Percentiles rank a stretch among this genome's conserved stretches.
Evolutionary conservation across 139 green algal genomes (phyloP).

Genomic region (Chlamydomonas applanata): DNA sequence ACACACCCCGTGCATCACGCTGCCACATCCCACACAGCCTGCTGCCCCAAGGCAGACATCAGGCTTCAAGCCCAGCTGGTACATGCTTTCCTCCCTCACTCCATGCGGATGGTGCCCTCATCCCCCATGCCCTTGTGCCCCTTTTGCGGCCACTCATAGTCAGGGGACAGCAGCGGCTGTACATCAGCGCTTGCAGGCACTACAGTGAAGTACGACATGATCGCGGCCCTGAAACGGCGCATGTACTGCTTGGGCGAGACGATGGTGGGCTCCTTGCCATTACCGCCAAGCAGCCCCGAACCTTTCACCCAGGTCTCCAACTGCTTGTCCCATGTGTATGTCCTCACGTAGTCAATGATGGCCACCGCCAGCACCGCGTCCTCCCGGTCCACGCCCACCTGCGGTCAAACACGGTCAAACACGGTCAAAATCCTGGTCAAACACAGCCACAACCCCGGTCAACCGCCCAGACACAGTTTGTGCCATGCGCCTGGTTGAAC

Average conservation of each 20-base stretch:
- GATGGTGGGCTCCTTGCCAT: constrained; percentile 85
- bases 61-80: no score
- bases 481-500: no score
- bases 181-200: constrained; percentile 59
- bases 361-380: constrained; percentile 76
- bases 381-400: constrained; percentile 51
- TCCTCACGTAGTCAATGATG: constrained; percentile 93
- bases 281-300: constrained; percentile 82
- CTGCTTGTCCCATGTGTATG: constrained; percentile 98
- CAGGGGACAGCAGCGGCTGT: constrained; percentile 46
- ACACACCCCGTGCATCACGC: no score
- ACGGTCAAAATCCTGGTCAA: background rate
- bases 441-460: background rate
- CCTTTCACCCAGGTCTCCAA: constrained; percentile 97
- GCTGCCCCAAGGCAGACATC: no score
- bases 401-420: background rate
- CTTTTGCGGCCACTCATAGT: constrained; percentile 12
- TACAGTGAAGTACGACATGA: constrained; percentile 72
- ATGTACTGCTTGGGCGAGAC: constrained; percentile 94
- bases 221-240: constrained; percentile 71
- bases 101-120: no score
- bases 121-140: no score
- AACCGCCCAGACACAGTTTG: no score
- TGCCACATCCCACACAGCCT: no score
- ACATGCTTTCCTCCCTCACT: no score